A percentile compares a stretch with the other conserved stretches of the same genome.
Conservation (phyloP, 2,329 filamentous ascomycete genomes). For the Pseudopyrenochaeta lycopersici region DNA sequence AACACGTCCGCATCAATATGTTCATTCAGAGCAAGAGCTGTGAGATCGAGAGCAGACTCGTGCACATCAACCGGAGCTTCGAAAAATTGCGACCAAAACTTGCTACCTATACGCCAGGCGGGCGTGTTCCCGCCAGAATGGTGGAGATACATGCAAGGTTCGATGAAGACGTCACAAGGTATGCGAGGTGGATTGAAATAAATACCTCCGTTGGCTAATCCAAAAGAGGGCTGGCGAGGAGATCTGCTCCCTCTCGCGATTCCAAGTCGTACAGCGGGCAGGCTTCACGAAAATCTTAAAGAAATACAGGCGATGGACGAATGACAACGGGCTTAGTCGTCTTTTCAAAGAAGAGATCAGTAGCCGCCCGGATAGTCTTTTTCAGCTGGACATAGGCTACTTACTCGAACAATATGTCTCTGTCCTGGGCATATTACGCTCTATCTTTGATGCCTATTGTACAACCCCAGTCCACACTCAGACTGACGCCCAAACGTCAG, state of each 20-base stretch:
- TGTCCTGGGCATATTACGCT: constrained; percentile 55
- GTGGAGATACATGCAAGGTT: constrained; percentile 62
- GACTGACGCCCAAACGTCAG: constrained; percentile 28
- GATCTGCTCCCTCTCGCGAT: constrained; percentile 73
- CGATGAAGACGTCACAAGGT: constrained; percentile 60
- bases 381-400: constrained; percentile 68
- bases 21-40: constrained; percentile 83
- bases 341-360: constrained; percentile 75
- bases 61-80: constrained; percentile 52
- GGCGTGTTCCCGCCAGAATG: constrained; percentile 52
- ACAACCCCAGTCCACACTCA: constrained; percentile 15
- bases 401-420: constrained; percentile 60
- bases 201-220: constrained; percentile 24
- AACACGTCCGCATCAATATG: constrained; percentile 79
- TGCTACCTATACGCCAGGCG: constrained; percentile 11
- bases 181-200: too few relatives aligned
- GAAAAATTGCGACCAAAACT: constrained; percentile 39
- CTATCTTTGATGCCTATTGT: constrained; percentile 51
- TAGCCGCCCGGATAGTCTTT: constrained; percentile 74
- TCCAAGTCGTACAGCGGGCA: constrained; percentile 75
- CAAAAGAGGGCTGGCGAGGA: constrained; percentile 71
- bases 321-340: constrained; percentile 69
- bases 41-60: constrained; percentile 75
- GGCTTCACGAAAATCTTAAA: constrained; percentile 86
- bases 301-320: constrained; percentile 90